Evolutionary conservation across 768 basidiomycete species (phyloP).

Genomic region (Saitozyma podzolica): DNA sequence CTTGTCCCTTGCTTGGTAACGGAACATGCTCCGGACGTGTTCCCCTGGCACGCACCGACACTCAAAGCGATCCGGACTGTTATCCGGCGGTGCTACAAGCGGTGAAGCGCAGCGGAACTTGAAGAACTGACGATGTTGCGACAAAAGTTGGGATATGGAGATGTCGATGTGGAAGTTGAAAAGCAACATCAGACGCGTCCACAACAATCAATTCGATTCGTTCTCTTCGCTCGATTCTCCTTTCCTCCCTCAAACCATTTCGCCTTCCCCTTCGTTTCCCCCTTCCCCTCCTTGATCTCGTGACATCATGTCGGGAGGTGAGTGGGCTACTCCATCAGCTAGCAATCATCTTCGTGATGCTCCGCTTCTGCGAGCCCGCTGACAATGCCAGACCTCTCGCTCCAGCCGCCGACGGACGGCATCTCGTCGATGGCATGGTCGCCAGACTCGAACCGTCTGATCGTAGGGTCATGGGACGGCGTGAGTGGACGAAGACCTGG

Average conservation of each 20-base stretch:
- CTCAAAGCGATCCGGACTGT: too few species aligned
- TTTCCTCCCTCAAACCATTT: not conserved
- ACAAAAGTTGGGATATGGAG: not conserved
- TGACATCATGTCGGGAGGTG: slow-evolving; percentile 23
- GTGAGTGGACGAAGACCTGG: slow-evolving; percentile 50
- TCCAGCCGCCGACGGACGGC: slow-evolving; percentile 73
- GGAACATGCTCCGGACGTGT: slow-evolving; percentile 15
- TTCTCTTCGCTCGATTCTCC: not conserved
- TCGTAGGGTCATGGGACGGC: slow-evolving; percentile 90
- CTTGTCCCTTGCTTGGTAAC: slow-evolving; percentile 27
- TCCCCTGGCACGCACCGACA: too few species aligned
- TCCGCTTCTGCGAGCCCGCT: not conserved
- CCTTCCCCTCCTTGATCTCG: not conserved
- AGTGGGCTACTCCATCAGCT: not conserved
- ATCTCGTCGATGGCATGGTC: slow-evolving; percentile 79
- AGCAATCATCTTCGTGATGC: not conserved
- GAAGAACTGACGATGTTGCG: not conserved
- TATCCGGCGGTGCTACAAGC: too few species aligned
- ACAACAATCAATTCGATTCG: not conserved
- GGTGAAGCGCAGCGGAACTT: not conserved
- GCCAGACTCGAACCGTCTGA: slow-evolving; percentile 73
- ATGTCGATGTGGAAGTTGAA: slow-evolving; percentile 1
- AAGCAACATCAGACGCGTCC: slow-evolving; percentile 28
- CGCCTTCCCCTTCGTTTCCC: not conserved
- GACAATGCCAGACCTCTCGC: slow-evolving; percentile 34